Evolutionary conservation across 1,284 basidiomycete genomes (phyloP).

Genomic region (Salmacisia buchloeana): DNA sequence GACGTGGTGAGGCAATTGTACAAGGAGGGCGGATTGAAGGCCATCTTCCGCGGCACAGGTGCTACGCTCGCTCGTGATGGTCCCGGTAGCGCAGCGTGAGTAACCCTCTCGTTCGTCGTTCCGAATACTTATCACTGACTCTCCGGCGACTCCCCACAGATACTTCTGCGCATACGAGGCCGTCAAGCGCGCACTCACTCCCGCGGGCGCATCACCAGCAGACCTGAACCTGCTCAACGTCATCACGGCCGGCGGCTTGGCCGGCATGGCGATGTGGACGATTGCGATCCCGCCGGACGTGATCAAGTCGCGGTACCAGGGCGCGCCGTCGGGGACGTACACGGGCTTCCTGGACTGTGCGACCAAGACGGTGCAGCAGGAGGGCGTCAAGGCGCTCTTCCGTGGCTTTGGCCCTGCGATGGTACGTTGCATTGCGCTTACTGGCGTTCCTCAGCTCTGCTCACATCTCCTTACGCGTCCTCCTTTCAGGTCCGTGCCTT

Average conservation of each 20-base stretch:
- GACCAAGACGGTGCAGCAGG: slow-evolving; percentile 81
- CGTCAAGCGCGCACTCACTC: slow-evolving; percentile 77
- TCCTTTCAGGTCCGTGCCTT: slow-evolving; percentile 57
- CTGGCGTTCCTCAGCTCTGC: slow-evolving; percentile 49
- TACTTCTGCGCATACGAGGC: slow-evolving; percentile 98
- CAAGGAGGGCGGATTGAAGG: slow-evolving; percentile 84
- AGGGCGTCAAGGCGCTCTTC: slow-evolving; percentile 85
- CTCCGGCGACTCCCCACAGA: slow-evolving; percentile 53
- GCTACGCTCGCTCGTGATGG: slow-evolving; percentile 92
- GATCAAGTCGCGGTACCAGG: slow-evolving; percentile 91
- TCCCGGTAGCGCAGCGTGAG: slow-evolving; percentile 90
- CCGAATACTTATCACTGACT: background rate
- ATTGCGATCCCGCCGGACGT: slow-evolving; percentile 39
- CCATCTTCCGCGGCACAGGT: slow-evolving; percentile 85
- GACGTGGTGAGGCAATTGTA: slow-evolving; percentile 90
- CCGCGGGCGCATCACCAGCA: slow-evolving; percentile 64
- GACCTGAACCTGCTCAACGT: slow-evolving; percentile 82
- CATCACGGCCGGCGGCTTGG: slow-evolving; percentile 85
- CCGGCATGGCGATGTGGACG: slow-evolving; percentile 81
- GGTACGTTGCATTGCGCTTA: slow-evolving; percentile 28
- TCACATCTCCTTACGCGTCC: background rate
- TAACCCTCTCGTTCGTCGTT: slow-evolving; percentile 26
- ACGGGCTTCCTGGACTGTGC: slow-evolving; percentile 88
- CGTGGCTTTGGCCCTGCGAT: slow-evolving; percentile 97
- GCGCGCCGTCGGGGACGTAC: slow-evolving; percentile 94